Evolutionary conservation across 2,329 filamentous ascomycete species (phyloP).

Genomic region (Colletotrichum camelliae): DNA sequence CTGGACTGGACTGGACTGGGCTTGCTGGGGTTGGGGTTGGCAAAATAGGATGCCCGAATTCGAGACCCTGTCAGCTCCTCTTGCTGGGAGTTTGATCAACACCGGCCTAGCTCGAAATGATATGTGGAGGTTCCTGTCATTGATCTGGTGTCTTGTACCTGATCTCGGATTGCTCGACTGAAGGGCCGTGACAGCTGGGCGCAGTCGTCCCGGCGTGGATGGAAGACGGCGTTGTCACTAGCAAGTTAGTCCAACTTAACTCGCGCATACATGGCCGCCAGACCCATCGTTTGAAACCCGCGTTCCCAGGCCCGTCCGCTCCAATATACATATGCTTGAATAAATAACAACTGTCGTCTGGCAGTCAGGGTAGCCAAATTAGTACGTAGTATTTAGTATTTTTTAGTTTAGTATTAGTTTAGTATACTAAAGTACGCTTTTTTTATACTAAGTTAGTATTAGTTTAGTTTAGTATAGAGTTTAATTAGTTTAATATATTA

Average conservation of each 20-base stretch:
- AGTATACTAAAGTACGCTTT: too few species aligned
- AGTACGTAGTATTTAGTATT: too few species aligned
- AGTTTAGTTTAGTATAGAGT: too few species aligned
- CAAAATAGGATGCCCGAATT: background rate
- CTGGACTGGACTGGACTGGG: background rate
- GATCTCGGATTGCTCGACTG: background rate
- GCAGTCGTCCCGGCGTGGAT: background rate
- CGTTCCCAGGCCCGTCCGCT: conserved; percentile 11
- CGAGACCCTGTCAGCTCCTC: conserved; percentile 5
- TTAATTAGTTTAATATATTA: too few species aligned
- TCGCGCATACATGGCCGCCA: background rate
- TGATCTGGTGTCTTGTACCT: conserved; percentile 12
- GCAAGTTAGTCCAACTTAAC: background rate
- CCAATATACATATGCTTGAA: background rate
- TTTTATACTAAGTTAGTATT: too few species aligned
- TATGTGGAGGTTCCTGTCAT: conserved; percentile 9
- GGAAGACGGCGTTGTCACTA: background rate
- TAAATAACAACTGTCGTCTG: background rate
- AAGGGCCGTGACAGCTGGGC: conserved; percentile 7
- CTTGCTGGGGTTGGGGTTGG: conserved; percentile 15
- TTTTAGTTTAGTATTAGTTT: too few species aligned
- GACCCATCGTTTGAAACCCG: conserved; percentile 4
- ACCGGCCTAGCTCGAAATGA: conserved; percentile 9
- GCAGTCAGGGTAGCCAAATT: too few species aligned
- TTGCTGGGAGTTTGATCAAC: conserved; percentile 16